Evolutionary conservation across 2,329 filamentous ascomycete genomes (phyloP).

Genomic region (Stemphylium beticola): DNA sequence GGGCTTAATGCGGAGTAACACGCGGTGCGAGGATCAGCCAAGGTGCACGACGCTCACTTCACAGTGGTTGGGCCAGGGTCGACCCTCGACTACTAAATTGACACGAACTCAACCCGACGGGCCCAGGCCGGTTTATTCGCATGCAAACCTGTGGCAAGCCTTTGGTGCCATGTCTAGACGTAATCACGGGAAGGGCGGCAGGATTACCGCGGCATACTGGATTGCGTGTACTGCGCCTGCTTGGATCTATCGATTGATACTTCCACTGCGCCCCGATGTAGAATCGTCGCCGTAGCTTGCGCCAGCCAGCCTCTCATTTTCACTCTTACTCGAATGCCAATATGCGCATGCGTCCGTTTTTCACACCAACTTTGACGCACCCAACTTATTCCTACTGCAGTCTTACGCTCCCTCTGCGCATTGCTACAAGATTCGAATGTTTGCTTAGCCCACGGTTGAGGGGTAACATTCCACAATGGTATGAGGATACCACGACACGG

Average conservation of each 20-base stretch:
- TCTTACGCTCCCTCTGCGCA: not conserved
- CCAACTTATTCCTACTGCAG: conserved; percentile 5
- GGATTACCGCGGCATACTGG: conserved; percentile 6
- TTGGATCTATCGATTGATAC: conserved; percentile 8
- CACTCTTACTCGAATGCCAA: not conserved
- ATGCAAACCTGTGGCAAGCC: conserved; percentile 11
- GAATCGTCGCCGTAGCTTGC: not conserved
- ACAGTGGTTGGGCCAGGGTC: not conserved
- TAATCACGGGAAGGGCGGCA: conserved; percentile 8
- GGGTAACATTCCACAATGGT: conserved; percentile 22
- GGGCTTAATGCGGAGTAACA: not conserved
- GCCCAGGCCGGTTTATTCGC: conserved; percentile 1
- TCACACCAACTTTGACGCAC: not conserved
- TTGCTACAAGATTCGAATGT: conserved; percentile 9
- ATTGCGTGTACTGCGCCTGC: conserved; percentile 7
- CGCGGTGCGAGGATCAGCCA: not conserved
- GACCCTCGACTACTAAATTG: not conserved
- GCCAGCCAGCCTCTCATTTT: not conserved
- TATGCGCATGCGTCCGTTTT: conserved; percentile 12
- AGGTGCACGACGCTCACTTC: conserved; percentile 8
- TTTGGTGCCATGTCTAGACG: not conserved
- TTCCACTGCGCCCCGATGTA: not conserved
- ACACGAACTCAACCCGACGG: not conserved
- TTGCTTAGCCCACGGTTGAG: conserved; percentile 11
- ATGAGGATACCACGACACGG: conserved; percentile 1